These are phyloP conservation scores for Aspergillus piperis DNA, from an alignment of 2,329 filamentous ascomycete species.

Conservation along the genomic window DNA sequence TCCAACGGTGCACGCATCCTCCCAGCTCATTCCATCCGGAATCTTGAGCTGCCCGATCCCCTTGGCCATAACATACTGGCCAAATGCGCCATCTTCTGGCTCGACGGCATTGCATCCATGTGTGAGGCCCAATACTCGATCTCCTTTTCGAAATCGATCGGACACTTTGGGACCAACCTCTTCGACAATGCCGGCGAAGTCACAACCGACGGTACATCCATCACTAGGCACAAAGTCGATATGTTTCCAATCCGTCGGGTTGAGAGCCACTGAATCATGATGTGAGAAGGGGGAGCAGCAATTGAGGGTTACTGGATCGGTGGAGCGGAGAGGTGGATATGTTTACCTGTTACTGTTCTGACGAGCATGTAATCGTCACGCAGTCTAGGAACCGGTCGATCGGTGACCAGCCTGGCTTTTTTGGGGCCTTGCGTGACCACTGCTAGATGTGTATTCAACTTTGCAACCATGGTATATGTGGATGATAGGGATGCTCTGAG, in stretches of 20 bases:
- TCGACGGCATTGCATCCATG: slow-evolving; percentile 47
- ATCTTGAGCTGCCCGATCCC: slow-evolving; percentile 51
- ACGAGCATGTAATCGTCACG: neutral
- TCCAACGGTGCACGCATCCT: slow-evolving; percentile 55
- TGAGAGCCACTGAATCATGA: no score
- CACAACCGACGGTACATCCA: slow-evolving; percentile 2
- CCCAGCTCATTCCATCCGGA: slow-evolving; percentile 49
- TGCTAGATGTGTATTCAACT: neutral
- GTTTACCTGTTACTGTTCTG: neutral
- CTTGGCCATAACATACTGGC: slow-evolving; percentile 54
- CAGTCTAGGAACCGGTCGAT: neutral
- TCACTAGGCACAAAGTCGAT: neutral
- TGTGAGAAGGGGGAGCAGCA: no score
- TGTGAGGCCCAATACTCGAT: slow-evolving; percentile 53
- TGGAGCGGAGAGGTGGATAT: neutral
- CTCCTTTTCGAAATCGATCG: slow-evolving; percentile 48
- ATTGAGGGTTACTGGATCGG: neutral
- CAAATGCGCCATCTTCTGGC: slow-evolving; percentile 55
- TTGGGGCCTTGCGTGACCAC: neutral
- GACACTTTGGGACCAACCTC: slow-evolving; percentile 17
- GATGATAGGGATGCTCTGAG: no score
- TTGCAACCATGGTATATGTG: neutral
- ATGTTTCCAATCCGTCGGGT: slow-evolving; percentile 11
- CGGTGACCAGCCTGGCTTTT: neutral
- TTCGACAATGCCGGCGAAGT: slow-evolving; percentile 13